These are phyloP conservation scores for Verticillium dahliae DNA, from an alignment of 2,329 filamentous ascomycete species.

Conservation along the genomic window DNA sequence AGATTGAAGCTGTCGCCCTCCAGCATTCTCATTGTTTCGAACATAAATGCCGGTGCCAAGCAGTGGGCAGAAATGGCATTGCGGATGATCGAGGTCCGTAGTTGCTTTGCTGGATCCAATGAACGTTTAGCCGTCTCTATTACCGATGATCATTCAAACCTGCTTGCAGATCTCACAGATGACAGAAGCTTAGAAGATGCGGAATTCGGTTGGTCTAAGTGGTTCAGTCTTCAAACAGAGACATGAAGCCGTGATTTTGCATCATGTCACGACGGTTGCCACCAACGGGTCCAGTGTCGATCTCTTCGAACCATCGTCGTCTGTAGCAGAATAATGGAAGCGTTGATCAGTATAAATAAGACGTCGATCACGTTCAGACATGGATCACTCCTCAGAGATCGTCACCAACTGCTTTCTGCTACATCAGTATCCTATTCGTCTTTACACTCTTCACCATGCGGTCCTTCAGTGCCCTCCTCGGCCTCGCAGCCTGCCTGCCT, in stretches of 20 bases:
- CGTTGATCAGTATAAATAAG: not conserved
- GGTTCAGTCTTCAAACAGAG: not conserved
- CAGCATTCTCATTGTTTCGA: not conserved
- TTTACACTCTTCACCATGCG: not conserved
- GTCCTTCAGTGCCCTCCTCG: not conserved
- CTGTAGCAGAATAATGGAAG: not conserved
- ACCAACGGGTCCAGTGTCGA: not conserved
- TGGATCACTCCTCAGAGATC: not conserved
- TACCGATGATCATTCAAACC: not conserved
- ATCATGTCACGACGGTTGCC: not conserved
- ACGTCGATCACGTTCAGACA: not conserved
- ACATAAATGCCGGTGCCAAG: not conserved
- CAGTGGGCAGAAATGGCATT: not conserved
- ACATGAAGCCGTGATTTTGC: not conserved
- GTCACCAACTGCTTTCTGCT: not conserved
- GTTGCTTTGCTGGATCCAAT: not conserved
- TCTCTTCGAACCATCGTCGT: not conserved
- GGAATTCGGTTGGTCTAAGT: not conserved
- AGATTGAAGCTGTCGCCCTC: not conserved
- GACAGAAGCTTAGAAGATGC: not conserved
- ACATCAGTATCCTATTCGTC: not conserved
- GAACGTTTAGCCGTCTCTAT: not conserved
- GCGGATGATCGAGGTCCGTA: not conserved
- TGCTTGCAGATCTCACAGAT: not conserved
- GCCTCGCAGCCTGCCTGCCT: slow-evolving; percentile 1